Base-by-base conservation (phyloP, 106 monocot genomes). In the Apostasia ramifera region DNA sequence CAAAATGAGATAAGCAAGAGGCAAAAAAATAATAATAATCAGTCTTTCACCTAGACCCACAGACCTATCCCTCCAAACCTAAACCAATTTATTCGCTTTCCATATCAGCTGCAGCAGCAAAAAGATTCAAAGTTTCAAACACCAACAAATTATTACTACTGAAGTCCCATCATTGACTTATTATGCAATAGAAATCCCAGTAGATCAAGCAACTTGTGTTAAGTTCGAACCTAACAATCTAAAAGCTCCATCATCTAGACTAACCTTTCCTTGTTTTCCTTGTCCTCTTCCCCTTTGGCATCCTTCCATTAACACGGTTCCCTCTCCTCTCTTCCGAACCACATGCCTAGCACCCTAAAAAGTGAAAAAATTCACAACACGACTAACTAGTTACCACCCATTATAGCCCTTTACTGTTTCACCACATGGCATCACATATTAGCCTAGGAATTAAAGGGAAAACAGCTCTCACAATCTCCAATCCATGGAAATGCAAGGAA, bases 151-250 rank as follows among this genome's bases (percentile, higher is more conserved):
- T 39, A 59, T 40, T 40, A 40, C 59, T 12, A 10, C 41, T 44
- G 1, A 61, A 61, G 13, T 44, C 41, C 61, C 61, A 44, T 61
- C 44, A 61, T 44, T 61, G 61, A 61, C 61, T 61, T 44, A 61
- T 61, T 61, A 8, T 44, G 61, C 43, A 43, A 9, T 43, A 43
- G 61, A 44, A 11, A 10, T 44, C 13, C 61, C 9, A 44, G 61
- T 44, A 10, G 61, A 41, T 37, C 61, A 43, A 61, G 5, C 44
- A 62, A 44, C 62, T 44, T 44, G 44, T 4, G 42, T 44, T 44
- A 62, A 43, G 62, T 44, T 26, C 62, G 38, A 44, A 44, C 62
- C 62, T 62, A 62, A 38, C 9, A 45, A 37, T 12, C 44, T 61
- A 61, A 44, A 44, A 59, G 37, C 37, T 62, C 42, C 44, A 59